phyloP scores from a whole-genome alignment of 1,139 yeast genomes.

The Dujonia santamariae region DNA sequence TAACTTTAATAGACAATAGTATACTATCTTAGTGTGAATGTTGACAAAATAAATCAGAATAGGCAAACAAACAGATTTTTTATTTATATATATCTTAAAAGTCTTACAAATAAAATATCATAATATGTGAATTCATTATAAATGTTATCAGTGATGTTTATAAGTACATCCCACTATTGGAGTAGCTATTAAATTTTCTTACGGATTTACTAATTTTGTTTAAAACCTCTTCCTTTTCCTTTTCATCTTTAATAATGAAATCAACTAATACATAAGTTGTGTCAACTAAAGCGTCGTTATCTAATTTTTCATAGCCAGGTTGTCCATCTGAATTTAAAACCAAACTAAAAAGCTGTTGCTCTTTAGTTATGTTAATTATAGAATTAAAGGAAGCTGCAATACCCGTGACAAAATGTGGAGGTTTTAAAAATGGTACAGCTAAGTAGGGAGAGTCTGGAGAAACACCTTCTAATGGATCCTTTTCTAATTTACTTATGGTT shows the following conservation, averaged over 20 bases:
- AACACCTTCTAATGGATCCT: conserved; percentile 18
- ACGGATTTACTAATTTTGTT: conserved; percentile 26
- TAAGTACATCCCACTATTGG: conserved; percentile 40
- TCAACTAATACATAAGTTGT: conserved; percentile 22
- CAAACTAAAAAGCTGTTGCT: conserved; percentile 18
- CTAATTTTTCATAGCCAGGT: conserved; percentile 50
- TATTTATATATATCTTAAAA: no score
- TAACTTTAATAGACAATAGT: no score
- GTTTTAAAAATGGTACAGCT: conserved; percentile 36
- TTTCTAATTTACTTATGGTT: conserved; percentile 24
- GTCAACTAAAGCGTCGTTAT: conserved; percentile 36
- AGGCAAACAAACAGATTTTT: no score
- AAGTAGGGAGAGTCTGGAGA: conserved; percentile 9
- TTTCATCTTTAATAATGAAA: conserved; percentile 11
- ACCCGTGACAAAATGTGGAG: conserved; percentile 59
- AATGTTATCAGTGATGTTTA: no score
- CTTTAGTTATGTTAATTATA: conserved; percentile 16
- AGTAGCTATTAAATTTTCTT: conserved; percentile 33
- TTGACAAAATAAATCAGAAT: no score
- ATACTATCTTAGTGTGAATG: no score
- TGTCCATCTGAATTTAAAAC: conserved; percentile 56
- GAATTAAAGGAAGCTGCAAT: conserved; percentile 43
- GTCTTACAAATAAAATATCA: no score
- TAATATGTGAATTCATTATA: no score
- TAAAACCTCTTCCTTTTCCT: conserved; percentile 18